Evolutionary conservation across 352 stramenopile species (phyloP).

Genomic region (Globisporangium sylvaticum): DNA sequence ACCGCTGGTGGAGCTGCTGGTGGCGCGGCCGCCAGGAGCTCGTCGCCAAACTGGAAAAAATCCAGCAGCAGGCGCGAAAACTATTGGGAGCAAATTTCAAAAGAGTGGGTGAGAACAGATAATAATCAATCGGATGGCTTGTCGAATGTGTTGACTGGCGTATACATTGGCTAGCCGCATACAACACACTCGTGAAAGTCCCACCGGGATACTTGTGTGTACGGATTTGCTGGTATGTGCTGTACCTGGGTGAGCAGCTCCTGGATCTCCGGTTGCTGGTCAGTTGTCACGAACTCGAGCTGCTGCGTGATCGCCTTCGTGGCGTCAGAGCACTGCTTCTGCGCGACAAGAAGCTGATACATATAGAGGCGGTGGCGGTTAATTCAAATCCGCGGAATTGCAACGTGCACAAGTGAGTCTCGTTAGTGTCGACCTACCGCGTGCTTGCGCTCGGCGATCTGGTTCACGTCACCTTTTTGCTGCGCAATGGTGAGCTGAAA

Average conservation of each 20-base stretch:
- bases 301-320: constrained; percentile 20
- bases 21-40: constrained; percentile 1
- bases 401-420: neutral
- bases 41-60: constrained; percentile 12
- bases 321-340: constrained; percentile 6
- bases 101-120: constrained; percentile 1
- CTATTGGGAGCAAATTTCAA: neutral
- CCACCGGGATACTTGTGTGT: neutral
- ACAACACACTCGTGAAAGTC: neutral
- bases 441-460: constrained; percentile 51
- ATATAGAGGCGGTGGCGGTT: neutral
- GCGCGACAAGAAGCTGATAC: constrained; percentile 9
- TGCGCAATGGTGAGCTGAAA: constrained; percentile 45
- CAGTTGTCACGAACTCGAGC: constrained; percentile 19
- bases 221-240: too few relatives aligned
- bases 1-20: neutral
- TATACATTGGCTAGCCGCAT: too few relatives aligned
- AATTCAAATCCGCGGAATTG: too few relatives aligned
- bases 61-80: constrained; percentile 15
- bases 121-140: neutral
- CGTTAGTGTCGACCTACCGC: constrained; percentile 24
- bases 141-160: too few relatives aligned
- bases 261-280: constrained; percentile 26
- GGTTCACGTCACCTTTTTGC: constrained; percentile 56
- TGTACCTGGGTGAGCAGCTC: constrained; percentile 22